These are phyloP conservation scores for Pisolithus marmoratus DNA, from an alignment of 768 basidiomycete species.

Conservation along the genomic window DNA sequence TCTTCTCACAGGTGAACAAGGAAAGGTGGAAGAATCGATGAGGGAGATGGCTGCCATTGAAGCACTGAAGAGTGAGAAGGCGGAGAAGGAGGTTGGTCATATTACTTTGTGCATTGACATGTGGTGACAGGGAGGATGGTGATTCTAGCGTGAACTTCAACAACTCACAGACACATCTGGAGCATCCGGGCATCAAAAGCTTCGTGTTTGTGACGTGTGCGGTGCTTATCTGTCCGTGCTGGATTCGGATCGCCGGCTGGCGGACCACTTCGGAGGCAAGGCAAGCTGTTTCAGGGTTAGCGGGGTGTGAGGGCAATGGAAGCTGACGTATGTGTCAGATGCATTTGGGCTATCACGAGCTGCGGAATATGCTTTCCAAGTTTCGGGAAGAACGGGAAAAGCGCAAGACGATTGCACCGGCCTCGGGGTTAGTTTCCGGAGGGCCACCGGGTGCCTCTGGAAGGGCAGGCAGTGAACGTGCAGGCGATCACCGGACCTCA, in stretches of 20 bases:
- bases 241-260: slow-evolving; percentile 96
- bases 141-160: slow-evolving; percentile 78
- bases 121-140: slow-evolving; percentile 8
- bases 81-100: slow-evolving; percentile 78
- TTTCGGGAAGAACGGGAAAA: slow-evolving; percentile 91
- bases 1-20: slow-evolving; percentile 73
- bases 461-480: slow-evolving; percentile 39
- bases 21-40: slow-evolving; percentile 99
- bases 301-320: slow-evolving; percentile 17
- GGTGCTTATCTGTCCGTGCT: slow-evolving; percentile 98
- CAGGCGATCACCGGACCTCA: slow-evolving; percentile 50
- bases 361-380: slow-evolving; percentile 87
- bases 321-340: slow-evolving; percentile 54
- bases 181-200: slow-evolving; percentile 98
- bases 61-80: slow-evolving; percentile 92
- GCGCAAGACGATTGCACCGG: slow-evolving; percentile 55
- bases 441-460: slow-evolving; percentile 33
- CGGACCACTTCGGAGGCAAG: slow-evolving; percentile 99
- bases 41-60: slow-evolving; percentile 96
- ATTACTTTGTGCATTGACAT: slow-evolving; percentile 2
- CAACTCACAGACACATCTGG: slow-evolving; percentile 97
- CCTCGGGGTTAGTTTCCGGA: slow-evolving; percentile 31
- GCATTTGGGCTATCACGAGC: slow-evolving; percentile 98
- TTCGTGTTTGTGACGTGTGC: slow-evolving; percentile 99
- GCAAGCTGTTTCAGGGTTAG: slow-evolving; percentile 41